phyloP scores from a whole-genome alignment of 441 rosid species.

The Omphalea diandra region DNA sequence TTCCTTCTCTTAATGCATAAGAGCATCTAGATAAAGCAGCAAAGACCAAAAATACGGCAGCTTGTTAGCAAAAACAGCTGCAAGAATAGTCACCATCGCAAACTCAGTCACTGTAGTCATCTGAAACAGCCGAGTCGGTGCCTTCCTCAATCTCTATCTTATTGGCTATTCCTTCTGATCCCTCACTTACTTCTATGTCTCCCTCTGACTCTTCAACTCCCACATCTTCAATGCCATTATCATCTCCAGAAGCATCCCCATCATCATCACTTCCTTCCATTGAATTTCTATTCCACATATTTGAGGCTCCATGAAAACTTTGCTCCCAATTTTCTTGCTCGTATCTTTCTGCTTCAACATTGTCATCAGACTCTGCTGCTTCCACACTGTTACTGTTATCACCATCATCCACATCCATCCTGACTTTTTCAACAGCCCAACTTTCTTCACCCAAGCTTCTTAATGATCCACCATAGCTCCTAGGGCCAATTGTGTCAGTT shows the following conservation, averaged over 20 bases:
- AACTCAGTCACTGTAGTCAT: slow-evolving; percentile 55
- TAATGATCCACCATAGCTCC: slow-evolving; percentile 32
- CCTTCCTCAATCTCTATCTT: slow-evolving; percentile 39
- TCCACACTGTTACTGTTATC: slow-evolving; percentile 61
- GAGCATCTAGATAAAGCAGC: slow-evolving; percentile 29
- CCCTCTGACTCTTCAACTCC: slow-evolving; percentile 46
- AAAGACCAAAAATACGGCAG: slow-evolving; percentile 32
- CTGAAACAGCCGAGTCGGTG: slow-evolving; percentile 48
- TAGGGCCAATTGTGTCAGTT: slow-evolving; percentile 35
- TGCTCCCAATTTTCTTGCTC: slow-evolving; percentile 63
- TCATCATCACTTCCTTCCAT: slow-evolving; percentile 61
- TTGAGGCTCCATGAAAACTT: slow-evolving; percentile 32
- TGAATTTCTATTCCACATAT: slow-evolving; percentile 45
- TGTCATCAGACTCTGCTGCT: slow-evolving; percentile 66
- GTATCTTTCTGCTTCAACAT: slow-evolving; percentile 50
- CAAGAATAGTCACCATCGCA: neutral
- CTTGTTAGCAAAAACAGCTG: neutral
- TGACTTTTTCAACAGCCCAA: slow-evolving; percentile 50
- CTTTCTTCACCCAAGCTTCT: slow-evolving; percentile 51
- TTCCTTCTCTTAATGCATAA: neutral
- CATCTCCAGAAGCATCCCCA: slow-evolving; percentile 42
- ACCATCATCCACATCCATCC: slow-evolving; percentile 34
- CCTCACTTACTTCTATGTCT: slow-evolving; percentile 53
- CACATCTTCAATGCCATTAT: slow-evolving; percentile 35
- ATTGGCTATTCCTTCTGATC: slow-evolving; percentile 50